Evolutionary conservation across 129 eudicot genomes (phyloP).

Genomic region (Oenanthe sinensis): DNA sequence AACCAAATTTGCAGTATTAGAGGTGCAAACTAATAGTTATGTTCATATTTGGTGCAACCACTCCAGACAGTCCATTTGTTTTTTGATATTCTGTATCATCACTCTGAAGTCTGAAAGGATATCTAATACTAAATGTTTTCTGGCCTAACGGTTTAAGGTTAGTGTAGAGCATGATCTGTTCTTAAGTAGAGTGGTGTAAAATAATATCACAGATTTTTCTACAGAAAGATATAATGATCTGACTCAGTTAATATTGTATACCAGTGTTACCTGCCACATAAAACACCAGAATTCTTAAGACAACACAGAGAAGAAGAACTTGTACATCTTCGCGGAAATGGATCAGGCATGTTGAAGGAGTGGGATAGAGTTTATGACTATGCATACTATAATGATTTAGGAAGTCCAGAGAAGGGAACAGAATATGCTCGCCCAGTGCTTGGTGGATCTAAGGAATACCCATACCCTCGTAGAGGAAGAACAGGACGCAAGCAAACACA

Average conservation of each 20-base stretch:
- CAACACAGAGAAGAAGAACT: slow-evolving; percentile 61
- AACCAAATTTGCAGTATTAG: background rate
- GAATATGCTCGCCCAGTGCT: slow-evolving; percentile 58
- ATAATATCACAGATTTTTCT: background rate
- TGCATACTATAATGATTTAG: slow-evolving; percentile 73
- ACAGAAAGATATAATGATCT: background rate
- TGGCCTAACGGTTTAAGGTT: background rate
- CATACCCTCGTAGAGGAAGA: slow-evolving; percentile 81
- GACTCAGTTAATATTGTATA: background rate
- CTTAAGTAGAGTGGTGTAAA: background rate
- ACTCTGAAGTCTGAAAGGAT: background rate
- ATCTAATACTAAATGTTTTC: background rate
- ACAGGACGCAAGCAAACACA: slow-evolving; percentile 62
- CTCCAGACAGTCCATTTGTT: background rate
- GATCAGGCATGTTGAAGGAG: slow-evolving; percentile 52
- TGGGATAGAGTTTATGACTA: slow-evolving; percentile 93
- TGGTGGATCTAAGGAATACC: slow-evolving; percentile 60
- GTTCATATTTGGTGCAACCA: background rate
- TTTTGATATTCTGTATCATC: background rate
- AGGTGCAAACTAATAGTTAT: background rate
- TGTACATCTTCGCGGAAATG: slow-evolving; percentile 53
- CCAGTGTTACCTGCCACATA: slow-evolving; percentile 57
- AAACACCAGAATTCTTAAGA: slow-evolving; percentile 57
- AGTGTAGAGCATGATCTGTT: background rate
- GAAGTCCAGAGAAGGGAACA: slow-evolving; percentile 60